Base-by-base conservation (phyloP, 352 stramenopile species). In the Phytophthora crassamura region DNA sequence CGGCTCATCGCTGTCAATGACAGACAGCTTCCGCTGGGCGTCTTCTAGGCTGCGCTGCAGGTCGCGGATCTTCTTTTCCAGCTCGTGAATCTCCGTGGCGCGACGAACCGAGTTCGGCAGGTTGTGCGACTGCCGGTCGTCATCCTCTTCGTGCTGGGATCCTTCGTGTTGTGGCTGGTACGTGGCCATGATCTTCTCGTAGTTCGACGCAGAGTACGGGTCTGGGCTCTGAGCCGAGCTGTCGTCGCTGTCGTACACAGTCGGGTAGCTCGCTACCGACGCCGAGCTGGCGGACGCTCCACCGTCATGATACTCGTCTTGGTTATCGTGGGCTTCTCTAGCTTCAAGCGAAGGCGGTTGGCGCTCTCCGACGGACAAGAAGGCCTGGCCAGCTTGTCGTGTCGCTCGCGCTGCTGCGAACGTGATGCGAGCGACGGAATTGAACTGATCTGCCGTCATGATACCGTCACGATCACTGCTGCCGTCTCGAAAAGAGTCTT, bases 51-150 rank as follows among this genome's bases (percentile, higher is more conserved):
- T 82, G 11, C 70, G 80, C 60, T 89, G 75, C 18, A 93, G 36
- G 33, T 85, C 82, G 7, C 72, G 60, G 20, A 93, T 88, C 39
- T 93, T 88, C 50, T 84, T 78, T 39, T 91, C 80, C 30, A 93
- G 63, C 34, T 76, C 64, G 40, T 73, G 58, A 46, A 88, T 86
- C 49, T 86, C 68, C 7, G 71, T 66, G 1, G 61, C 55, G 11
- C 69, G 63, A 5, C 71, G 66, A 11, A 74, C 62, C 9, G 70
- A 73, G 28, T 53, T 46, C 2, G 59, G 39, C 57, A 78, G 72
- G 1, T 68, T 70, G 32, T 69, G 52, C 2, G 55, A 46, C 2
- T 16, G 59, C n/a, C 33, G 39, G 10, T 60, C 56, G 11, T 77
- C 48, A 38, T 75, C 65, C 2, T 78, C 60, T 55, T 81, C 68